These are phyloP conservation scores for Asterella californica DNA, from an alignment of 225 moss, liverwort and hornwort species.

Conservation along the genomic window DNA sequence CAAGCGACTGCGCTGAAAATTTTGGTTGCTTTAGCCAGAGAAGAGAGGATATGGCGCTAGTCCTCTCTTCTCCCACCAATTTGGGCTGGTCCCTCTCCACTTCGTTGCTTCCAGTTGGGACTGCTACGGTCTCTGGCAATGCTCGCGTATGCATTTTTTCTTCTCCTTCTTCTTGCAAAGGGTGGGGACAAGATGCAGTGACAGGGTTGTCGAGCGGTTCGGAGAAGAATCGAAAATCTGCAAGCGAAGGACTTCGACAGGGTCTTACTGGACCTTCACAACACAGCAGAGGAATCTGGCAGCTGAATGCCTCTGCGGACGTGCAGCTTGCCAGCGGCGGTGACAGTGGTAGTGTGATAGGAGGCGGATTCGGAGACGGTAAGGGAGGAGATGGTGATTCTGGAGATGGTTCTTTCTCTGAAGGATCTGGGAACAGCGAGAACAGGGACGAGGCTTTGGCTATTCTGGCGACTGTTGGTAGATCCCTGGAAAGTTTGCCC, in stretches of 20 bases:
- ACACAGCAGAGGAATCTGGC: conserved; percentile 2
- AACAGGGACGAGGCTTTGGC: conserved; percentile 68
- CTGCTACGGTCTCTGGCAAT: conserved; percentile 1
- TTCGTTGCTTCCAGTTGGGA: background rate
- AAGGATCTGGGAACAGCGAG: conserved; percentile 24
- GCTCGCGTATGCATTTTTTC: conserved; percentile 19
- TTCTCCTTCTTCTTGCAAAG: background rate
- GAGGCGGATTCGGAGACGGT: conserved; percentile 24
- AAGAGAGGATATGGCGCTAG: conserved; percentile 25
- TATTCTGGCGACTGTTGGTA: conserved; percentile 54
- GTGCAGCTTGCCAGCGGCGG: conserved; percentile 49
- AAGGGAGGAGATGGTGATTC: conserved; percentile 6
- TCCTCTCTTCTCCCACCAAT: conserved; percentile 23
- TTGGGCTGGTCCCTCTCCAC: conserved; percentile 7
- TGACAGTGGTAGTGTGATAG: conserved; percentile 46
- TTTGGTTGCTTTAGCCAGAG: background rate
- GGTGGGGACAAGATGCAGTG: conserved; percentile 12
- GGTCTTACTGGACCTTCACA: background rate
- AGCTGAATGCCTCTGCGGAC: conserved; percentile 23
- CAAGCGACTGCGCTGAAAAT: background rate
- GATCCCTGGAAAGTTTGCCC: conserved; percentile 71
- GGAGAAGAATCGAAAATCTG: background rate
- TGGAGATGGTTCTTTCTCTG: conserved; percentile 17
- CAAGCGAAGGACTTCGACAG: background rate
- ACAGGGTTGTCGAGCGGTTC: background rate